Evolutionary conservation across 768 basidiomycete species (phyloP), one percentile per base, ranked within the genome.

Genomic region (Pholiota molesta): DNA sequence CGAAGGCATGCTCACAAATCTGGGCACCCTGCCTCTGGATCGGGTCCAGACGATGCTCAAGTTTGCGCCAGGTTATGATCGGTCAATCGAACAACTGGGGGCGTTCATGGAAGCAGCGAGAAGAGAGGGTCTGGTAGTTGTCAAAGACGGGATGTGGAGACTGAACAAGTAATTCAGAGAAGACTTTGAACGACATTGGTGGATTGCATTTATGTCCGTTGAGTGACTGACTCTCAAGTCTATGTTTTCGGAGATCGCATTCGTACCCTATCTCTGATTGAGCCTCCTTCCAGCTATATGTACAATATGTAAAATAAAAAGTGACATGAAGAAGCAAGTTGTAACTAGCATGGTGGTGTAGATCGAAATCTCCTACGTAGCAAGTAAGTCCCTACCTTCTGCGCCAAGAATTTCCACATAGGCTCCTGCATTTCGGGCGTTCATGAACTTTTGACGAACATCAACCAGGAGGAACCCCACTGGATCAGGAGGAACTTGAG

Each of bases 21-120:
- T 98, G 47, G 91, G 91, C 10, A 73, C 85, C 2, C 80, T 95
- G 16, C 83, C 90, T 1, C 69, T 92, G 47, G 90, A 92, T 62
- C 84, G 91, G n/a, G 94, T 97, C 69, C 95, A 97, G 71, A 80
- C 83, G 2, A 95, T 95, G 91, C 81, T 97, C 62, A 88, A 85
- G 71, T 87, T 93, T 69, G 92, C 91, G 10, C 91, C 90, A 4
- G 88, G 86, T 4, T 97, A 95, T 73, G 88, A 94, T 69, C 85
- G 86, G 63, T 87, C 88, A 4, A 73, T 87, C 11, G 94, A 95
- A 28, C 92, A 97, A 71, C 82, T 97, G 4, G 84, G 78, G 2
- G 77, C 71, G 40, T 94, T 97, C 67, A 85, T 97, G 85, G 90
- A 95, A 68, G 88, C 89, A 26, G 89, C 93, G 40, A 82, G 86